Conservation (phyloP, 2,329 filamentous ascomycete genomes). For the Tolypocladium tundrense region DNA sequence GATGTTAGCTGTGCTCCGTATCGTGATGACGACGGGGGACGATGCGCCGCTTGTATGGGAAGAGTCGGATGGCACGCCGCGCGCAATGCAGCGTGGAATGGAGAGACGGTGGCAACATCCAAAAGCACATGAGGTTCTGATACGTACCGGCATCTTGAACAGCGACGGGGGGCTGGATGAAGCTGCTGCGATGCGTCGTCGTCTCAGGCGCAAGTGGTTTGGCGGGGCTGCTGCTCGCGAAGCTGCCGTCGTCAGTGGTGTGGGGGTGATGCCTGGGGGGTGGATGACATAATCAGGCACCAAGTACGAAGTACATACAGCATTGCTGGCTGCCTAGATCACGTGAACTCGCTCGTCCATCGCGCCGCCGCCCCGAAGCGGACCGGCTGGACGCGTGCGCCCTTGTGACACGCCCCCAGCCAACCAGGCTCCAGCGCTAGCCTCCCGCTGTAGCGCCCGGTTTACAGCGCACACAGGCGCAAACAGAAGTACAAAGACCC, state of each 20-base stretch:
- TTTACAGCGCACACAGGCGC: background rate
- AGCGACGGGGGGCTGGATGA: slow-evolving; percentile 12
- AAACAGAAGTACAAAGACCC: background rate
- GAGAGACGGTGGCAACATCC: background rate
- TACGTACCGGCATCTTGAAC: slow-evolving; percentile 37
- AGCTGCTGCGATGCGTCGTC: slow-evolving; percentile 6
- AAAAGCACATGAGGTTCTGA: background rate
- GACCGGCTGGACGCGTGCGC: slow-evolving; percentile 10
- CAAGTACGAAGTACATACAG: too few relatives aligned
- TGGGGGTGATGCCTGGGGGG: background rate
- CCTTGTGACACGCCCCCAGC: slow-evolving; percentile 5
- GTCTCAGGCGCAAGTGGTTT: background rate
- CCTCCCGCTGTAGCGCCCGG: background rate
- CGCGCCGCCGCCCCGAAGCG: slow-evolving; percentile 18
- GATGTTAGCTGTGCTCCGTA: background rate
- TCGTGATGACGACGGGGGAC: background rate
- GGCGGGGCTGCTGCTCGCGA: background rate
- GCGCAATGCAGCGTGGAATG: background rate
- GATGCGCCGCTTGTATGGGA: background rate
- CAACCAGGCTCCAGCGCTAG: background rate
- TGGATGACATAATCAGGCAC: background rate
- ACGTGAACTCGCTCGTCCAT: slow-evolving; percentile 25
- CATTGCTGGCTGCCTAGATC: slow-evolving; percentile 22
- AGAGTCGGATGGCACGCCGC: background rate
- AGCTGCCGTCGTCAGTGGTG: background rate